Conservation (phyloP, 306 rosid genomes). For the Gleditsia sinensis region DNA sequence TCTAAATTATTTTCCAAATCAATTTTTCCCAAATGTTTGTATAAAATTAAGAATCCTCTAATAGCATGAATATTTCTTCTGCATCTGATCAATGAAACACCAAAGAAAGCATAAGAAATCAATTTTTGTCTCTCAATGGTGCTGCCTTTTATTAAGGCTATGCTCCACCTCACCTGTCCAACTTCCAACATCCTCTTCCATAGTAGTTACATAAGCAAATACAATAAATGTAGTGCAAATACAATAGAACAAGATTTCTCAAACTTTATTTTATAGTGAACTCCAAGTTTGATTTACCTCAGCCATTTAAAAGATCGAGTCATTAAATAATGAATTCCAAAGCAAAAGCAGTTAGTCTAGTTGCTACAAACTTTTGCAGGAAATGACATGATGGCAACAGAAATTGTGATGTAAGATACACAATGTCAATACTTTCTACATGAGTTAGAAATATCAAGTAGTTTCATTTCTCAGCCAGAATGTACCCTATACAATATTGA, state of each 20-base stretch:
- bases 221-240: neutral
- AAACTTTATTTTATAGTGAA: neutral
- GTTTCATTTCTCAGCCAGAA: neutral
- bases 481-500: neutral
- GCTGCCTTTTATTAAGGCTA: neutral
- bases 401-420: neutral
- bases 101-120: neutral
- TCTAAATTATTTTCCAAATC: too few relatives aligned
- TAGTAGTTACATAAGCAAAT: neutral
- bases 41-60: neutral
- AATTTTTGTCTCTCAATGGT: neutral
- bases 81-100: neutral
- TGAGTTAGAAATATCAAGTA: neutral
- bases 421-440: slow-evolving; percentile 1
- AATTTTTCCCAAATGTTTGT: neutral
- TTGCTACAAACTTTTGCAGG: too few relatives aligned
- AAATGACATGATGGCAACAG: too few relatives aligned
- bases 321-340: neutral
- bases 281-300: neutral
- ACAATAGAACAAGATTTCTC: neutral
- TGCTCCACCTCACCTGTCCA: neutral
- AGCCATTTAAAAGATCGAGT: neutral
- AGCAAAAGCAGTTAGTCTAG: neutral
- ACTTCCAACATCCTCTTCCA: neutral
- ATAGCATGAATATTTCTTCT: too few relatives aligned